phyloP scores from a whole-genome alignment of 1,284 basidiomycete species.

The Papiliotrema nemorosa region DNA sequence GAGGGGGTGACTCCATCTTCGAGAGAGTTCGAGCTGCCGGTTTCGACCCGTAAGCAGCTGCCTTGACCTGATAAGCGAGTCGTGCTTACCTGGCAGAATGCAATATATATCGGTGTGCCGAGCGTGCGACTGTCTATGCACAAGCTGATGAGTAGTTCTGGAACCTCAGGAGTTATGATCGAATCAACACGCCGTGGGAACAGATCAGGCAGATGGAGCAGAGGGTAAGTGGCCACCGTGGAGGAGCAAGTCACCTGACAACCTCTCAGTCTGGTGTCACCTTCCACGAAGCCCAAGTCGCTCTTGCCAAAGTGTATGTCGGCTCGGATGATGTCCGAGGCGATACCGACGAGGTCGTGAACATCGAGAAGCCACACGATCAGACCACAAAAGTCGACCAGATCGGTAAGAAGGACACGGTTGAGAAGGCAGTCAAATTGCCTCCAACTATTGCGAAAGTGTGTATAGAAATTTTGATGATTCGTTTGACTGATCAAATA shows the following conservation, averaged over 20 bases:
- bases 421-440: constrained; percentile 48
- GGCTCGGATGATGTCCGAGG: constrained; percentile 52
- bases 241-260: constrained; percentile 3
- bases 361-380: constrained; percentile 49
- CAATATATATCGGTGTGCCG: constrained; percentile 54
- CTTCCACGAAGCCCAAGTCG: constrained; percentile 81
- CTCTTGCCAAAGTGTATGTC: constrained; percentile 77
- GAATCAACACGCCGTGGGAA: constrained; percentile 71
- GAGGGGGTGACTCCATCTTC: constrained; percentile 80
- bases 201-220: constrained; percentile 68
- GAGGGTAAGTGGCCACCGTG: constrained; percentile 23
- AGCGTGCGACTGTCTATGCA: too few relatives aligned
- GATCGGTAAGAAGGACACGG: constrained; percentile 47
- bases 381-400: constrained; percentile 61
- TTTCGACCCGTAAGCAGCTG: constrained; percentile 63
- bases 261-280: constrained; percentile 61
- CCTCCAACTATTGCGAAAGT: constrained; percentile 61
- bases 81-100: constrained; percentile 11
- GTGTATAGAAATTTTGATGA: too few relatives aligned
- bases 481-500: constrained; percentile 10
- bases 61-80: too few relatives aligned
- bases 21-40: constrained; percentile 75
- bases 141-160: constrained; percentile 81
- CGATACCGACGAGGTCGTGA: constrained; percentile 40
- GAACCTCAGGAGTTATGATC: constrained; percentile 83